These are phyloP conservation scores for Colletotrichum ledebouriae DNA, from an alignment of 2,329 filamentous ascomycete genomes.

Conservation along the genomic window DNA sequence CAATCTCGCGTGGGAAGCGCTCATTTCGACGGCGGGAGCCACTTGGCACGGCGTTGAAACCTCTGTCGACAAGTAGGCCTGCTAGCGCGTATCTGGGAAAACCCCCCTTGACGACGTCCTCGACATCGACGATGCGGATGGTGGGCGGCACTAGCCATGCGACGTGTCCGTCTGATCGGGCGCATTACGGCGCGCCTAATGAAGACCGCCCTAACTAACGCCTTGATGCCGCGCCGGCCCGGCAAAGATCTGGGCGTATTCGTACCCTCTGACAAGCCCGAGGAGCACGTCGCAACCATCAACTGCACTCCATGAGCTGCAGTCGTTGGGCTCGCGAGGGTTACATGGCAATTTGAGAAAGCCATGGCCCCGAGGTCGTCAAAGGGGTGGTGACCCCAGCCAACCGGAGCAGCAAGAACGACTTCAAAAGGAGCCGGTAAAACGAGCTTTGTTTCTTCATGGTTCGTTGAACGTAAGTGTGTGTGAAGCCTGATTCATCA, in stretches of 20 bases:
- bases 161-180: conserved; percentile 20
- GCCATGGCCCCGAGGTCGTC: not conserved
- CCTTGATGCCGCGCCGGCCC: conserved; percentile 31
- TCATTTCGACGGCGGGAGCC: conserved; percentile 38
- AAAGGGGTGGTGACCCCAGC: not conserved
- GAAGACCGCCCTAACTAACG: not conserved
- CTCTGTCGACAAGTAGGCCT: conserved; percentile 6
- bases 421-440: conserved; percentile 2
- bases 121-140: conserved; percentile 13
- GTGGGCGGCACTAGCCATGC: conserved; percentile 6
- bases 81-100: conserved; percentile 14
- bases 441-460: conserved; percentile 4
- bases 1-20: conserved; percentile 41
- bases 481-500: not conserved
- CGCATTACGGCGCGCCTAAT: conserved; percentile 2
- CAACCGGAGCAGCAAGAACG: conserved; percentile 15
- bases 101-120: conserved; percentile 11
- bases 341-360: not conserved
- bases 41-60: conserved; percentile 26
- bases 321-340: conserved; percentile 5
- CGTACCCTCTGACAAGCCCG: conserved; percentile 5
- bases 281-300: not conserved
- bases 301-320: not conserved
- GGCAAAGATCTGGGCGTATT: conserved; percentile 23
- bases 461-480: not conserved